Evolutionary conservation across 441 rosid genomes (phyloP).

Genomic region (Viola pubescens): DNA sequence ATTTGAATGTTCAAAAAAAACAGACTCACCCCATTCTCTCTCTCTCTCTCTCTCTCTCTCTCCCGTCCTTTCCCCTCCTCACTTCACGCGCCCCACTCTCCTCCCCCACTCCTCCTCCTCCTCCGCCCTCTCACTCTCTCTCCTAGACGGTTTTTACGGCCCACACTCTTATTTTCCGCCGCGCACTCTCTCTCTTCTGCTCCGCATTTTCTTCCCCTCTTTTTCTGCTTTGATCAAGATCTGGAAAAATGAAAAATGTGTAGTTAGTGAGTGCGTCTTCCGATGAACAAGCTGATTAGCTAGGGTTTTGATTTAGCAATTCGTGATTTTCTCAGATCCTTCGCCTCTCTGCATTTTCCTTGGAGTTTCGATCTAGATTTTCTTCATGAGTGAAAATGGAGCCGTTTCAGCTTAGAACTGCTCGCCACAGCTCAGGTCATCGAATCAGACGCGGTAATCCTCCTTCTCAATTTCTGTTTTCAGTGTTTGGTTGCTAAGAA

Average conservation of each 20-base stretch:
- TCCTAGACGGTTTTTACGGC: neutral
- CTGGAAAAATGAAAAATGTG: constrained; percentile 14
- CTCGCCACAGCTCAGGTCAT: constrained; percentile 27
- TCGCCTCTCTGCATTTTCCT: constrained; percentile 17
- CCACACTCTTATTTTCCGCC: neutral
- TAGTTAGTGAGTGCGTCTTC: neutral
- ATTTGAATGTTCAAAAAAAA: constrained; percentile 52
- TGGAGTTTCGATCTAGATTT: constrained; percentile 31
- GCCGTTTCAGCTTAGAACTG: constrained; percentile 26
- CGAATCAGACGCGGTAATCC: constrained; percentile 12
- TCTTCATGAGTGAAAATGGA: constrained; percentile 42
- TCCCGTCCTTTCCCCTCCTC: neutral
- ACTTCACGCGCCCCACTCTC: constrained; percentile 7
- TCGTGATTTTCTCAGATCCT: constrained; percentile 23
- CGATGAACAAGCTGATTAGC: neutral
- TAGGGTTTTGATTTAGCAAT: neutral
- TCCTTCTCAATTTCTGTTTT: constrained; percentile 4
- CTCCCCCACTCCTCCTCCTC: neutral
- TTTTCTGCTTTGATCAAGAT: constrained; percentile 15
- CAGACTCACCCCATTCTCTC: constrained; percentile 3
- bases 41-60: constrained; percentile 17
- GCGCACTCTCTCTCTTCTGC: neutral
- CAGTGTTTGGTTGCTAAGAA: constrained; percentile 21
- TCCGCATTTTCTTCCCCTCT: constrained; percentile 9
- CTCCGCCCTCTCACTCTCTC: neutral